phyloP scores from a whole-genome alignment of 75 land plant species.

The Cupressus sempervirens region DNA sequence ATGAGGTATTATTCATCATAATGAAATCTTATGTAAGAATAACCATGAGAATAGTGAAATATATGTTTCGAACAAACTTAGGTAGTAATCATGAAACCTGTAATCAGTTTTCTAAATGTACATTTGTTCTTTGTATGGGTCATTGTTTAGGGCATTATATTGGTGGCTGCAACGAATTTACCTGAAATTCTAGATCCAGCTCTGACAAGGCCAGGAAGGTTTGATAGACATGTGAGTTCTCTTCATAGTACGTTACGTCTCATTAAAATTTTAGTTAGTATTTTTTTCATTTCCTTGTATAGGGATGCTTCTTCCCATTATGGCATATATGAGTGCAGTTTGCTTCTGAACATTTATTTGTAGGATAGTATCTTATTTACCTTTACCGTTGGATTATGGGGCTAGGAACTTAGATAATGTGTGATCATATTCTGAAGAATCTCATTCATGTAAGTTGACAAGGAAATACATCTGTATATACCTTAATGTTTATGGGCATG shows the following conservation, averaged over 20 bases:
- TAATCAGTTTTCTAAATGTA: neutral
- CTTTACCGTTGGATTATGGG: neutral
- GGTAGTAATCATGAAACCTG: neutral
- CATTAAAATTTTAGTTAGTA: neutral
- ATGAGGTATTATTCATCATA: slow-evolving; percentile 64
- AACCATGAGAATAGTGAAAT: neutral
- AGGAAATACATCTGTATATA: neutral
- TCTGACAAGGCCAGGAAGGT: slow-evolving; percentile 97
- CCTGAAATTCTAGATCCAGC: slow-evolving; percentile 99
- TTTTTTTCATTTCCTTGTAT: neutral
- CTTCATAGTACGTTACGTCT: neutral
- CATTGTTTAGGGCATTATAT: slow-evolving; percentile 74
- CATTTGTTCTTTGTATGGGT: neutral
- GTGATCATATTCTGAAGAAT: neutral
- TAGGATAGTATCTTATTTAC: no score
- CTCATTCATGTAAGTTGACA: neutral
- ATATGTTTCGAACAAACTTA: no score
- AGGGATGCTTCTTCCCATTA: neutral
- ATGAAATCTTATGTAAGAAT: neutral
- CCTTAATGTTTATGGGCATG: neutral
- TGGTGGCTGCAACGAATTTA: slow-evolving; percentile 98
- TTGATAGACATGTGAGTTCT: slow-evolving; percentile 95
- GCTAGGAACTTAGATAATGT: neutral
- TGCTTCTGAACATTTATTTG: no score
- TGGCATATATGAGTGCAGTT: no score